These are phyloP conservation scores for Trichoderma sp. DNA, from an alignment of 2,329 filamentous ascomycete genomes.

Conservation along the genomic window DNA sequence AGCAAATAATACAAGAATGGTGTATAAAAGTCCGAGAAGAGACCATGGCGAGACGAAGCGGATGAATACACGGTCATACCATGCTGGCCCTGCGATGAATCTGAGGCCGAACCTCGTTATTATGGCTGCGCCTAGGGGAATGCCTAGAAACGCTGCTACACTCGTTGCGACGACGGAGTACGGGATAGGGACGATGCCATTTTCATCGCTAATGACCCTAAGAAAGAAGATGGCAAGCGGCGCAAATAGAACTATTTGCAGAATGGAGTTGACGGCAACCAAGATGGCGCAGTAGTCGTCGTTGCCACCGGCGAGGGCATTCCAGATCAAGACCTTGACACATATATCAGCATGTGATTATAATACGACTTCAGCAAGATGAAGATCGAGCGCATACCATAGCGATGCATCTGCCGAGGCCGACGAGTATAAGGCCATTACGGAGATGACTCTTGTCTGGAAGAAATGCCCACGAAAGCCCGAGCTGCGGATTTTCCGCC, in stretches of 20 bases:
- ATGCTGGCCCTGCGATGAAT: conserved; percentile 49
- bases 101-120: conserved; percentile 67
- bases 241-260: conserved; percentile 72
- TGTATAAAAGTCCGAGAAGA: conserved; percentile 79
- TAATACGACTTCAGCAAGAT: background rate
- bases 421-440: conserved; percentile 75
- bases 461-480: conserved; percentile 64
- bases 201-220: conserved; percentile 57
- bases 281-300: conserved; percentile 79
- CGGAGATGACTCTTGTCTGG: conserved; percentile 56
- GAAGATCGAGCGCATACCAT: conserved; percentile 55
- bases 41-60: conserved; percentile 68
- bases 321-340: conserved; percentile 63
- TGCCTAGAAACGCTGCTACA: conserved; percentile 80
- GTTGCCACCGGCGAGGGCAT: conserved; percentile 64
- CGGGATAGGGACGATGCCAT: conserved; percentile 35
- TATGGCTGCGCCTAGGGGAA: conserved; percentile 75
- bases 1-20: conserved; percentile 81
- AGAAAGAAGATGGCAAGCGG: conserved; percentile 69
- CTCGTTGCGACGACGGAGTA: conserved; percentile 73
- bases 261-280: conserved; percentile 69
- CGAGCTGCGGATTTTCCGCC: conserved; percentile 46
- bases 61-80: conserved; percentile 70
- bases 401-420: conserved; percentile 80
- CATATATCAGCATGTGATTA: background rate